Evolutionary conservation across 768 basidiomycete genomes (phyloP), one percentile per base, ranked within the genome.

Genomic region (Tricholoma sp.): DNA sequence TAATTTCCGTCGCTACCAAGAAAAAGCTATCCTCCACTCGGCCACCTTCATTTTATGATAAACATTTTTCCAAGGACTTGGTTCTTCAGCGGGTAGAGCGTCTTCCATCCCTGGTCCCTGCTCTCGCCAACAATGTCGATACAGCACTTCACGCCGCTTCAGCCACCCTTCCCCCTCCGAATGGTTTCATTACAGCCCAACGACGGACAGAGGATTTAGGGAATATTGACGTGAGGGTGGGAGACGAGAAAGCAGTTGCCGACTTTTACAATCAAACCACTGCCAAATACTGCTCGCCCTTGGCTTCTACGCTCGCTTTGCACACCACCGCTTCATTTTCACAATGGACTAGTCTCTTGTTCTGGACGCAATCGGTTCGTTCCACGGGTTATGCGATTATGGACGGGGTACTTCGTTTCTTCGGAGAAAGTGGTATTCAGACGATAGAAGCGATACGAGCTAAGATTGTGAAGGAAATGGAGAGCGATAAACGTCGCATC

Each of bases 221-320:
- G 52, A 12, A 39, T 54, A 3, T 54, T 49, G 27, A 50, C 29
- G 45, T 35, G 45, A 49, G 32, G 52, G 45, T 54, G 57, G 21
- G 10, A 54, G 45, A 58, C 52, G 35, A 39, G 57, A 49, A 49
- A 27, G 52, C 52, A 54, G 45, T 53, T 46, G 59, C 54, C 39
- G 22, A 50, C 12, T 55, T 46, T 59, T 59, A 62, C 55, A 19
- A 55, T 34, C 14, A 29, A 35, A 64, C 61, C 39, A 60, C 61
- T 37, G 63, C 54, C 29, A 54, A 11, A 35, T 62, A 57, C 58
- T 59, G 54, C 50, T 19, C 47, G 16, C 43, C 18, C 35, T 52
- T 65, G 47, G 64, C 64, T 56, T 64, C 63, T 32, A 62, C 59
- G 5, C 64, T 64, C 56, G 57, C 57, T 37, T 55, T 62, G 31